Evolutionary conservation across 441 rosid species (phyloP), one percentile per base, ranked within the genome.

Genomic region (Bocquillonia castaneifolia): DNA sequence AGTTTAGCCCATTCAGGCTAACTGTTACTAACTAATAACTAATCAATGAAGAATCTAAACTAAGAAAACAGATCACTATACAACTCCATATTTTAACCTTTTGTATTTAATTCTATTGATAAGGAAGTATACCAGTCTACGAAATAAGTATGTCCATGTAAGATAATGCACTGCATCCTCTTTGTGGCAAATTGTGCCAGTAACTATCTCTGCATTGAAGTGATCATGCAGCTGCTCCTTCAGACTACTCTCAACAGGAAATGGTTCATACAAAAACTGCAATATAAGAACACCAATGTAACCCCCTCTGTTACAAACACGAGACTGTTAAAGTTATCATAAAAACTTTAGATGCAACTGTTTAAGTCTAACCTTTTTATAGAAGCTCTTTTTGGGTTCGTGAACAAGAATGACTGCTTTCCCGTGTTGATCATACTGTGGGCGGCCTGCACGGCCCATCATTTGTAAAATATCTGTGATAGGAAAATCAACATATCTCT

Each of bases 381-480:
- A 94, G 80, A 94, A 94, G 82, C 98, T 92, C 76, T 94, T 94
- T 75, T 94, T 94, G 68, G 99, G 99, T 79, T 92, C 99, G 83
- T 94, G 97, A 77, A 92, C 99, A 78, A 94, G 98, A 79, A 94
- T 88, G 69, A 94, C 99, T 54, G 98, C 99, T 85, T 94, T 94
- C 71, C 99, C 99, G 79, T 94, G 93, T 77, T 94, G 98, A 79
- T 94, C 98, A 77, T 84, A 94, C 57, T 94, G 99, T 17, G 99
- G 99, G 51, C 99, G 93, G 48, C 99, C 99, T 26, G 99, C 99
- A 80, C 99, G 99, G 48, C 99, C 99, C 99, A 94, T 94, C 99
- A 94, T 94, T 86, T 94, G 98, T 85, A 94, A 81, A 72, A 94
- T 94, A 81, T 94, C 99, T 25, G 99, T 94, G 81, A 92, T 93